phyloP scores from a whole-genome alignment of 1,139 yeast genomes.

The Zygosaccharomyces sapae region DNA sequence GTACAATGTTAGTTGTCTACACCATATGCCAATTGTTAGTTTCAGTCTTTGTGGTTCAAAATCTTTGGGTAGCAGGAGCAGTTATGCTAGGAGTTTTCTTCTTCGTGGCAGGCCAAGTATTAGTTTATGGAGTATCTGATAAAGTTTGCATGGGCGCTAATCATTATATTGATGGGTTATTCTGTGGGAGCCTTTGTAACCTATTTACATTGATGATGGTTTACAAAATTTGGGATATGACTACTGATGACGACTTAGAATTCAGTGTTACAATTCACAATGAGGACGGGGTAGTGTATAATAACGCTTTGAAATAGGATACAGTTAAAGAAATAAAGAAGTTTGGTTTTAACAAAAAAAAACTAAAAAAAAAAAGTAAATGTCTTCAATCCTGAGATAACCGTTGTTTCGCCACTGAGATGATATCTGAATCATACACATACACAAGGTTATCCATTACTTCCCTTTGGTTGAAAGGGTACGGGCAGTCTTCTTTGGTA shows the following conservation, averaged over 20 bases:
- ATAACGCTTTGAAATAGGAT: conserved; percentile 11
- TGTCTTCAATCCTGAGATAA: conserved; percentile 11
- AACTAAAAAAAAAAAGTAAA: background rate
- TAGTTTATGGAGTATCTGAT: conserved; percentile 64
- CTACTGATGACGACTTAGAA: conserved; percentile 93
- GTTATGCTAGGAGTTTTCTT: conserved; percentile 63
- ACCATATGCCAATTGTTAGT: conserved; percentile 66
- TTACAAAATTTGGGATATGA: conserved; percentile 94
- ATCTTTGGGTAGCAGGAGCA: conserved; percentile 88
- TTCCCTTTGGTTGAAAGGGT: conserved; percentile 39
- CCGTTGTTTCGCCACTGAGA: conserved; percentile 27
- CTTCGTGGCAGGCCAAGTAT: conserved; percentile 74
- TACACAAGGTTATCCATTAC: conserved; percentile 25
- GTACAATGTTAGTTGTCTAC: conserved; percentile 57
- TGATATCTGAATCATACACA: conserved; percentile 28
- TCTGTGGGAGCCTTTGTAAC: conserved; percentile 78
- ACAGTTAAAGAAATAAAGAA: background rate
- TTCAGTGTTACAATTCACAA: conserved; percentile 58
- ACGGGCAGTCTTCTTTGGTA: conserved; percentile 35
- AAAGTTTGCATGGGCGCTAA: conserved; percentile 64
- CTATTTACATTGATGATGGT: conserved; percentile 87
- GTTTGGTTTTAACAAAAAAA: background rate
- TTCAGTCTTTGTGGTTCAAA: conserved; percentile 62
- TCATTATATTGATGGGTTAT: conserved; percentile 87
- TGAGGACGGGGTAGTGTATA: conserved; percentile 36